phyloP scores from a whole-genome alignment of 2,329 filamentous ascomycete genomes.

The Talaromyces marneffei region DNA sequence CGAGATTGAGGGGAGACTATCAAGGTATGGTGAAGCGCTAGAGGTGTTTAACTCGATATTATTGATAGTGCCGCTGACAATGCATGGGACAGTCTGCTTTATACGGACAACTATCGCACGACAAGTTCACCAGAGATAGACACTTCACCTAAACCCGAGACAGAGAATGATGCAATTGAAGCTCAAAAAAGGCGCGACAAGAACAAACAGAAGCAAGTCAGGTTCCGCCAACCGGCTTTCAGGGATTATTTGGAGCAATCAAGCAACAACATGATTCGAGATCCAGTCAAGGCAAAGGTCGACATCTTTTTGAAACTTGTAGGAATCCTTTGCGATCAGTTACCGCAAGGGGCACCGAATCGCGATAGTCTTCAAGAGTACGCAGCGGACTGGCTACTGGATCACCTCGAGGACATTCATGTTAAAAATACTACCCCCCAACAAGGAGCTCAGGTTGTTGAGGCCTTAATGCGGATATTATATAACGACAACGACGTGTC shows the following conservation, averaged over 20 bases:
- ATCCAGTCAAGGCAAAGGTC: not conserved
- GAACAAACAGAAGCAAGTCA: not conserved
- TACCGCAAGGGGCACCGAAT: not conserved
- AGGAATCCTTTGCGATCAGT: not conserved
- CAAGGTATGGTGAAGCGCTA: not conserved
- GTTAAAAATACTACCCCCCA: not conserved
- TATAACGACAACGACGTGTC: not conserved
- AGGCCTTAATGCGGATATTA: not conserved
- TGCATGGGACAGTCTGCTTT: not conserved
- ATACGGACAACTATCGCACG: not conserved
- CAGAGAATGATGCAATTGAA: not conserved
- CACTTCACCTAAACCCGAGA: not conserved
- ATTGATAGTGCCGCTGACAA: not conserved
- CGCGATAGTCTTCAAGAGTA: not conserved
- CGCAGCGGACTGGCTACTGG: not conserved
- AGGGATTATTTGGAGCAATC: slow-evolving; percentile 1
- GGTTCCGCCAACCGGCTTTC: slow-evolving; percentile 2
- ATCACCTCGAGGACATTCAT: not conserved
- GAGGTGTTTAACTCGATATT: too few species aligned
- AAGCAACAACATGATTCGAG: slow-evolving; percentile 1
- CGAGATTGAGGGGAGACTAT: not conserved
- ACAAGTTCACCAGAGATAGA: not conserved
- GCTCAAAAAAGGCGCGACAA: not conserved
- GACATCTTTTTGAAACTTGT: not conserved
- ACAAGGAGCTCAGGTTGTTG: slow-evolving; percentile 1